These are phyloP conservation scores for Botrytis medusae DNA, from an alignment of 2,329 filamentous ascomycete species.

Conservation along the genomic window DNA sequence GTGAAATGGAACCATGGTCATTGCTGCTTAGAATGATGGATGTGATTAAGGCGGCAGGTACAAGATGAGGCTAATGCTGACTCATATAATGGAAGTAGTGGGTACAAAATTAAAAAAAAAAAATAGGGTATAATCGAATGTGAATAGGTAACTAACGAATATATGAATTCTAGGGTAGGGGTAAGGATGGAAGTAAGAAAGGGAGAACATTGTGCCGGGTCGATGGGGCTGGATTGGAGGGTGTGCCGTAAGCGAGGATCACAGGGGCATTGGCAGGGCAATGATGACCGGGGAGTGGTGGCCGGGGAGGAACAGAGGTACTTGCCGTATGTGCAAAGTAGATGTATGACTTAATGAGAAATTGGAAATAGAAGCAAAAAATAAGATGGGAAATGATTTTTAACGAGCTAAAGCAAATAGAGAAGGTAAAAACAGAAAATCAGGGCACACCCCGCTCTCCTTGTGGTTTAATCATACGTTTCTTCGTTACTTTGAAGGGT, in stretches of 20 bases:
- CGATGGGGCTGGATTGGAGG: slow-evolving; percentile 9
- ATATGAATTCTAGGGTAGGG: slow-evolving; percentile 7
- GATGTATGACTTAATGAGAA: slow-evolving; percentile 8
- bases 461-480: slow-evolving; percentile 4
- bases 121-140: background rate
- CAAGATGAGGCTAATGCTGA: slow-evolving; percentile 11
- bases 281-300: background rate
- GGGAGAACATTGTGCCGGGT: slow-evolving; percentile 21
- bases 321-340: slow-evolving; percentile 15
- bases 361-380: background rate
- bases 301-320: background rate
- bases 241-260: slow-evolving; percentile 7
- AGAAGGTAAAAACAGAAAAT: background rate
- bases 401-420: background rate
- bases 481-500: background rate
- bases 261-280: background rate
- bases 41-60: slow-evolving; percentile 11
- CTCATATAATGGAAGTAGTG: slow-evolving; percentile 4
- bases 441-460: background rate
- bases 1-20: background rate
- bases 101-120: background rate
- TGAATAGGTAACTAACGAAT: background rate
- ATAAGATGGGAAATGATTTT: background rate
- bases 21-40: slow-evolving; percentile 9
- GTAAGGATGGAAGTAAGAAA: slow-evolving; percentile 17